These are phyloP conservation scores for Thermothielavioides terrestris DNA, from an alignment of 495 filamentous ascomycete genomes.

Conservation along the genomic window DNA sequence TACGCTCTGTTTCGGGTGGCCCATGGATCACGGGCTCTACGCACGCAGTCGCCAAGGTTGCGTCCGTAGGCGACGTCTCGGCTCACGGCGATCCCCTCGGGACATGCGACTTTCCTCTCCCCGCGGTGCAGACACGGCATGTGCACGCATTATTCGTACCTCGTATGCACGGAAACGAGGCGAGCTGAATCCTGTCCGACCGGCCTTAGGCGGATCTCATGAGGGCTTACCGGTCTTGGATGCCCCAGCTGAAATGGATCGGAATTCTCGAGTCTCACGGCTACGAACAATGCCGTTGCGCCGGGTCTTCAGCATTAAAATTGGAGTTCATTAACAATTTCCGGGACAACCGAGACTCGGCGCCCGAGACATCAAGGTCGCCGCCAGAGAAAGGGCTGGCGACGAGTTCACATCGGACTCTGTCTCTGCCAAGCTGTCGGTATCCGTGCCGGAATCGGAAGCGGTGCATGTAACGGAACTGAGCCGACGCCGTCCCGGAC, in stretches of 20 bases:
- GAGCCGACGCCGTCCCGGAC: background rate
- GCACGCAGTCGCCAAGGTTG: slow-evolving; percentile 5
- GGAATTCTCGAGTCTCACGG: slow-evolving; percentile 7
- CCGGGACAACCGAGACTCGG: background rate
- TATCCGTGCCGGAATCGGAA: slow-evolving; percentile 4
- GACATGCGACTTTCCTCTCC: background rate
- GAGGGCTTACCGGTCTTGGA: background rate
- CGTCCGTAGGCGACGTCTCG: slow-evolving; percentile 1
- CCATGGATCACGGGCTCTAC: slow-evolving; percentile 4
- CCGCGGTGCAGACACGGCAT: background rate
- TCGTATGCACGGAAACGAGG: background rate
- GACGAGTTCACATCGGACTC: background rate
- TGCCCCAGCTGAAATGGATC: slow-evolving; percentile 1
- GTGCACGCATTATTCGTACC: background rate
- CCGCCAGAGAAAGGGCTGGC: background rate
- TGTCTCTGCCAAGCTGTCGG: slow-evolving; percentile 1
- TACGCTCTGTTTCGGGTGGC: slow-evolving; percentile 1
- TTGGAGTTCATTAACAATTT: background rate
- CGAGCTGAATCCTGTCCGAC: slow-evolving; percentile 10
- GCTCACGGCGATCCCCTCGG: background rate
- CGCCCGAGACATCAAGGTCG: slow-evolving; percentile 4
- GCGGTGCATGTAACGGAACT: background rate
- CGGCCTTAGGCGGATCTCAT: background rate
- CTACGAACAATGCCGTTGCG: background rate
- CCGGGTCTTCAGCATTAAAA: background rate